phyloP scores from a whole-genome alignment of 2,329 filamentous ascomycete genomes.

The Purpureocillium lavendulum region DNA sequence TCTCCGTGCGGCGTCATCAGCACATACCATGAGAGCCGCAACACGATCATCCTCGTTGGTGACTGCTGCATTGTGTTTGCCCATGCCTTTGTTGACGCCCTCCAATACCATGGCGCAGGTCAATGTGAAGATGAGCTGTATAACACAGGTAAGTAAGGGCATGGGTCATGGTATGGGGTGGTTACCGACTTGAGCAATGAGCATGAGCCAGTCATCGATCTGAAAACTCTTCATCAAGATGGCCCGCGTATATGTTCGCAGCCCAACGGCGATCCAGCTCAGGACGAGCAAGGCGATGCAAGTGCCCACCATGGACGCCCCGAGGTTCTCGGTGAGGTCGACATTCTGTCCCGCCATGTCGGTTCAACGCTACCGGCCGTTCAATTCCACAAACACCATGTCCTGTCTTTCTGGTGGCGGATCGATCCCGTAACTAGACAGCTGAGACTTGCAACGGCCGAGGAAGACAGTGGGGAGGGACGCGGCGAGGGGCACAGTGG shows the following conservation, averaged over 20 bases:
- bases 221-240: conserved; percentile 36
- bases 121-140: conserved; percentile 37
- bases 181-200: conserved; percentile 33
- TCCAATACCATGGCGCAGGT: conserved; percentile 37
- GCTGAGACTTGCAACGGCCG: background rate
- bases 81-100: conserved; percentile 34
- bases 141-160: background rate
- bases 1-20: background rate
- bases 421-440: background rate
- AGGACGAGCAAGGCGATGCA: conserved; percentile 27
- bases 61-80: conserved; percentile 38
- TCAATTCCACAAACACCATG: background rate
- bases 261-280: conserved; percentile 31
- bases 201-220: conserved; percentile 46
- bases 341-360: conserved; percentile 23
- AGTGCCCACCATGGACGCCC: conserved; percentile 25
- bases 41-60: conserved; percentile 28
- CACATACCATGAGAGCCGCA: conserved; percentile 34
- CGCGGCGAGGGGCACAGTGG: too few relatives aligned
- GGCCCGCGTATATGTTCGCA: conserved; percentile 35
- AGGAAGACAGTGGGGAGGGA: background rate
- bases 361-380: background rate
- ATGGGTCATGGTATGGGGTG: background rate
- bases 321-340: conserved; percentile 30
- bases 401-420: background rate